Evolutionary conservation across 352 stramenopile genomes (phyloP), one percentile per base, ranked within the genome.

Genomic region (Pythium inflatum): DNA sequence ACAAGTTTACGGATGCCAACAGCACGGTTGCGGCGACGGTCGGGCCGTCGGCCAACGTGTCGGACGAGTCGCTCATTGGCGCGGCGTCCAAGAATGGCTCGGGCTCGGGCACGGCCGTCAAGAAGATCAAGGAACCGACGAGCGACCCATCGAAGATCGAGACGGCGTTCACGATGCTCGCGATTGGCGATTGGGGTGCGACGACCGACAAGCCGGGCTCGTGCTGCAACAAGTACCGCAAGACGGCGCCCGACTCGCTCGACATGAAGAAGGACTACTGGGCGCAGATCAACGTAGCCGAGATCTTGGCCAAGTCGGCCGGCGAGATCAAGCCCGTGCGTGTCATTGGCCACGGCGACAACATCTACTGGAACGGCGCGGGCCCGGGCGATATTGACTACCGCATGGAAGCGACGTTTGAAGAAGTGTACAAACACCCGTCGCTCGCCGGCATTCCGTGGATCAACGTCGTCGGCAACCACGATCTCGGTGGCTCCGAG

Each of bases 221-320:
- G 65, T 96, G 88, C 78, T 96, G 88, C 70, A 94, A 93, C 80
- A 92, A 94, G 76, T 96, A 96, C 76, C 85, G 85, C 40, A 92
- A 91, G 76, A 87, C 85, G 13, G 80, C 81, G 18, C 78, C 82
- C 62, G 87, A 92, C 68, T 91, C 87, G 70, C 74, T 95, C 31
- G 86, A 91, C 62, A 89, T 89, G 77, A 95, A 95, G 71, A 93
- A 88, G 43, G 88, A 95, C 71, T 95, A 92, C 76, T 93, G 85
- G 80, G 80, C 88, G 4, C 86, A 95, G 74, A 89, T 93, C 55
- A 92, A 92, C 71, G 80, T 95, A 43, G 88, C 84, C 16, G 85
- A 93, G 69, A 89, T 95, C 68, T 59, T 95, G 5, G 74, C 80
- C 22, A 73, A 93, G 66, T 88, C 83, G n/a, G 88, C 88, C 0